Conservation (phyloP, 768 basidiomycete genomes). For the Leucogyrophana mollusca region DNA sequence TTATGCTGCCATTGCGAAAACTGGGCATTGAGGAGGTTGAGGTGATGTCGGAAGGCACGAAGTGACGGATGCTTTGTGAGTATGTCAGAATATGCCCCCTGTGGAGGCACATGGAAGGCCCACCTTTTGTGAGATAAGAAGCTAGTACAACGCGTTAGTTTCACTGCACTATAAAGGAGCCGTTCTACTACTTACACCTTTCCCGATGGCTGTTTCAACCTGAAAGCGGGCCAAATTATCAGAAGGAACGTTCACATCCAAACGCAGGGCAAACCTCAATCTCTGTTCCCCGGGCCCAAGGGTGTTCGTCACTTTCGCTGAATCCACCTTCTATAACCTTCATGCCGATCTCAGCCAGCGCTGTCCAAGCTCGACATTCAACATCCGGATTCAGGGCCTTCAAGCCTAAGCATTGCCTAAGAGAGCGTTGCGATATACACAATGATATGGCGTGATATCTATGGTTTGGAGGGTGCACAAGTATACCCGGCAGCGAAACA, state of each 20-base stretch:
- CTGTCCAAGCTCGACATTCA: constrained; percentile 72
- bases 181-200: constrained; percentile 52
- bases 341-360: constrained; percentile 68
- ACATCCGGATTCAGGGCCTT: constrained; percentile 51
- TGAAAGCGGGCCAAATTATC: constrained; percentile 13
- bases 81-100: neutral
- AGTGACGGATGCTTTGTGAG: constrained; percentile 60
- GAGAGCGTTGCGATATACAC: constrained; percentile 51
- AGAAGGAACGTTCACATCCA: neutral
- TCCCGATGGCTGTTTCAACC: constrained; percentile 65
- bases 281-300: constrained; percentile 51
- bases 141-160: constrained; percentile 27
- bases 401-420: constrained; percentile 53
- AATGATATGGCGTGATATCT: constrained; percentile 53
- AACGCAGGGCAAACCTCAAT: constrained; percentile 45
- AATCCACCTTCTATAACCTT: constrained; percentile 49
- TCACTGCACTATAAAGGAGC: neutral
- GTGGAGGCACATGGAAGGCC: constrained; percentile 3
- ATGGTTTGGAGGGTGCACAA: constrained; percentile 67
- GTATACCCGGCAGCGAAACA: constrained; percentile 56
- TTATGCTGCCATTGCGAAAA: constrained; percentile 53
- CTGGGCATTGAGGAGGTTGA: constrained; percentile 62
- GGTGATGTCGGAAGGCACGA: constrained; percentile 53
- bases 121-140: constrained; percentile 61
- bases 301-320: constrained; percentile 30